Base-by-base conservation (phyloP, 2,329 filamentous ascomycete species). In the Keithomyces neogunnii region DNA sequence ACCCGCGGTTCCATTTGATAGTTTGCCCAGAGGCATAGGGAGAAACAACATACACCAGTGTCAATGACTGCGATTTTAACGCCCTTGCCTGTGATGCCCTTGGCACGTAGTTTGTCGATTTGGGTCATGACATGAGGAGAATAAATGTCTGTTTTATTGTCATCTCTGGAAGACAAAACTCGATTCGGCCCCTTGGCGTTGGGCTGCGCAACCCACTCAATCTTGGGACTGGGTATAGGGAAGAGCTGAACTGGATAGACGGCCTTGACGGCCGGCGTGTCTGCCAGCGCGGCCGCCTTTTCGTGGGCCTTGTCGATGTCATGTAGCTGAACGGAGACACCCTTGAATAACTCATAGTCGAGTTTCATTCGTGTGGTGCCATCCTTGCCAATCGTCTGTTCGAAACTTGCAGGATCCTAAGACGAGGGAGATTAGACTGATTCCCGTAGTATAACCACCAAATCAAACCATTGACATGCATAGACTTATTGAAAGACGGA, bases 71-170 rank as follows among this genome's bases (percentile, higher is more conserved):
- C 78, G 60, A 81, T 66, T 55, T 74, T 77, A 64, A 80, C 66
- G 11, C 76, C 77, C 56, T 72, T 71, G 38, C 78, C 78, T 0
- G 69, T 73, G 50, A 74, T 56, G 1, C 75, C 76, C 52, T 73
- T 62, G 10, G 70, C 72, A 33, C 69, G 69, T 38, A 81, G 66
- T 69, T 74, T 73, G 60, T 78, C 73, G 19, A 81, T 72, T 63
- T 80, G 77, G 2, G 76, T 79, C 75, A 79, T 78, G 54, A 76
- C 59, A 49, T 81, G 78, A 1, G 77, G 71, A n/a, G 70, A 66
- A 53, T 74, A 76, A 0, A 63, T 69, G 52, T 76, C 72, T 0
- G n/a, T 45, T 5, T 39, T 31, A 4, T 55, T 50, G 8, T 63
- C 57, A 13, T 52, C 58, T 7, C 55, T 56, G 31, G 57, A 63